Percentiles rank a stretch among this genome's conserved stretches.
phyloP scores from a whole-genome alignment of 257 asterid genomes.

The Verbascum thapsus region DNA sequence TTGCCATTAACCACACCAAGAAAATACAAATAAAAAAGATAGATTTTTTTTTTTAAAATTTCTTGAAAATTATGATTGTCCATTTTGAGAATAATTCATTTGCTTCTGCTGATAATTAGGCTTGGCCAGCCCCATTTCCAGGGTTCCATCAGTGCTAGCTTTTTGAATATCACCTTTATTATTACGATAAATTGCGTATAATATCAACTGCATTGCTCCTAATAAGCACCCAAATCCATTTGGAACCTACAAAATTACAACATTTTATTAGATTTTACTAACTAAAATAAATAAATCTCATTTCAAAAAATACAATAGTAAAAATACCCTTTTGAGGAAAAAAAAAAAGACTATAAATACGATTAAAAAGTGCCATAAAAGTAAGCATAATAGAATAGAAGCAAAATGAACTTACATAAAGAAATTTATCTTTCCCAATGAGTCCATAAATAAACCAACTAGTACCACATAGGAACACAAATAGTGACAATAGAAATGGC shows the following conservation, averaged over 20 bases:
- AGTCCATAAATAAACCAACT: constrained; percentile 79
- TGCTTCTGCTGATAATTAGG: constrained; percentile 24
- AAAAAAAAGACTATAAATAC: too few species aligned
- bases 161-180: constrained; percentile 40
- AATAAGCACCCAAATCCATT: constrained; percentile 73
- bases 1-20: neutral
- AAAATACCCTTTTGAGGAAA: neutral
- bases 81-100: constrained; percentile 16
- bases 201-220: constrained; percentile 65
- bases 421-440: constrained; percentile 66
- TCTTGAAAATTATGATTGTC: constrained; percentile 2
- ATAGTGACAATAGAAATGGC: constrained; percentile 75
- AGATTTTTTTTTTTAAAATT: neutral
- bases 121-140: constrained; percentile 48
- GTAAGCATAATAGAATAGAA: neutral
- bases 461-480: constrained; percentile 73
- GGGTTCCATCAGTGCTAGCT: constrained; percentile 21
- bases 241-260: constrained; percentile 50
- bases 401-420: constrained; percentile 46
- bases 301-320: neutral
- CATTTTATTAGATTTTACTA: neutral
- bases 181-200: constrained; percentile 58
- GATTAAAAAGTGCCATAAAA: too few species aligned
- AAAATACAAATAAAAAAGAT: neutral
- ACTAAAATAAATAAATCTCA: neutral